phyloP scores from a whole-genome alignment of 2,329 filamentous ascomycete species.

The Fusarium nematophilum region DNA sequence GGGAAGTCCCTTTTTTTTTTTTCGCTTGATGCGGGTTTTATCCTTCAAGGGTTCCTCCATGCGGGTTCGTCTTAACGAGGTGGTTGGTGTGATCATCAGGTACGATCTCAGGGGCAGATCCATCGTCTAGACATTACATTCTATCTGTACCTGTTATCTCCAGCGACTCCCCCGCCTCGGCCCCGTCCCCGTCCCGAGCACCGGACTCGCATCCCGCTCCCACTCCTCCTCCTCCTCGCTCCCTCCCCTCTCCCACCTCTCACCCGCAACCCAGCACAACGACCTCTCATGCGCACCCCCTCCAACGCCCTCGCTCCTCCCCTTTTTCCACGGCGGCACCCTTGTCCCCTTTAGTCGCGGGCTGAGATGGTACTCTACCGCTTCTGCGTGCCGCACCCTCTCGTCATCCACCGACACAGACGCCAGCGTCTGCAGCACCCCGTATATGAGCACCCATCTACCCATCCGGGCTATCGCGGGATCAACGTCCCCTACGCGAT shows the following conservation, averaged over 20 bases:
- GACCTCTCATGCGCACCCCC: conserved; percentile 62
- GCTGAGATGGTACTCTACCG: conserved; percentile 67
- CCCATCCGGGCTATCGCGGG: conserved; percentile 67
- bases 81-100: conserved; percentile 37
- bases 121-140: not conserved
- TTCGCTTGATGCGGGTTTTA: conserved; percentile 12
- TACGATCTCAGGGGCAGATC: conserved; percentile 18
- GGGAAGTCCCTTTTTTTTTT: conserved; percentile 4
- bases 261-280: conserved; percentile 62
- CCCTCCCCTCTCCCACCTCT: conserved; percentile 49
- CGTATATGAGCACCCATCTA: conserved; percentile 72
- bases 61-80: not conserved
- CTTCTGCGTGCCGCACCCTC: conserved; percentile 62
- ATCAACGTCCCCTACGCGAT: conserved; percentile 62
- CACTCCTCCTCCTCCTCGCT: conserved; percentile 19
- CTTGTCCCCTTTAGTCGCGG: conserved; percentile 56
- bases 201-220: conserved; percentile 7
- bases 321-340: conserved; percentile 65
- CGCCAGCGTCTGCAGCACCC: conserved; percentile 68
- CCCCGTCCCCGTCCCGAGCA: conserved; percentile 1
- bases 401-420: conserved; percentile 69
- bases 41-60: not conserved
- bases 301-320: conserved; percentile 30
- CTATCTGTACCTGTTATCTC: conserved; percentile 16
- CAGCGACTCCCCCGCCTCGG: conserved; percentile 3